Percentiles rank a stretch among this genome's conserved stretches.
Evolutionary conservation across 805 yeast genomes (phyloP).

Genomic region (Candida glaebosa): DNA sequence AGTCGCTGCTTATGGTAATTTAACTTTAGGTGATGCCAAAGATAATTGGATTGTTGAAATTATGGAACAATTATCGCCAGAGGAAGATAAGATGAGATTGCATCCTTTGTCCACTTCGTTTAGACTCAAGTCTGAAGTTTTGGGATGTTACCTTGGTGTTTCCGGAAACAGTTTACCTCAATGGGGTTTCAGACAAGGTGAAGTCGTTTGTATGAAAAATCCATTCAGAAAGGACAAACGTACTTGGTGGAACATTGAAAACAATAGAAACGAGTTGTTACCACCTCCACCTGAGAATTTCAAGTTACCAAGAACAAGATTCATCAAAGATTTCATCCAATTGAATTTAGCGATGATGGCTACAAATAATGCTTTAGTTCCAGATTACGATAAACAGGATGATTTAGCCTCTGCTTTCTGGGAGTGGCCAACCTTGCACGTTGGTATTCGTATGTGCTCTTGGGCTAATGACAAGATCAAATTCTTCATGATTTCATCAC

Average conservation of each 20-base stretch:
- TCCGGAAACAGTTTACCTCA: slow-evolving; percentile 80
- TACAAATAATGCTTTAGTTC: slow-evolving; percentile 76
- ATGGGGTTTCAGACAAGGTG: slow-evolving; percentile 99
- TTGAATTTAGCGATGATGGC: slow-evolving; percentile 81
- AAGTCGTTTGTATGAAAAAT: slow-evolving; percentile 73
- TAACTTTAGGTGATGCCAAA: slow-evolving; percentile 60
- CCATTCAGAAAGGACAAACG: slow-evolving; percentile 74
- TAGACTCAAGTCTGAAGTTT: slow-evolving; percentile 61
- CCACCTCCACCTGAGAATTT: slow-evolving; percentile 60
- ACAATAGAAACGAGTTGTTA: slow-evolving; percentile 56
- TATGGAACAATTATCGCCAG: slow-evolving; percentile 49
- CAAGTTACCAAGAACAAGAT: slow-evolving; percentile 69
- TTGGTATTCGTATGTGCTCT: slow-evolving; percentile 73
- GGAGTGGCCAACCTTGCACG: slow-evolving; percentile 75
- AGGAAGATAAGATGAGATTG: slow-evolving; percentile 50
- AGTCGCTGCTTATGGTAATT: slow-evolving; percentile 72
- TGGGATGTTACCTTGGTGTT: slow-evolving; percentile 84
- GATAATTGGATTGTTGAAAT: slow-evolving; percentile 79
- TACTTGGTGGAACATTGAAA: slow-evolving; percentile 87
- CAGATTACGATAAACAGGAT: slow-evolving; percentile 69
- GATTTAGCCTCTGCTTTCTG: slow-evolving; percentile 72
- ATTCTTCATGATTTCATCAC: slow-evolving; percentile 68
- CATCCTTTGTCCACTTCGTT: slow-evolving; percentile 85
- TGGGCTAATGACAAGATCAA: slow-evolving; percentile 58
- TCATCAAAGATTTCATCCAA: slow-evolving; percentile 66